Base-by-base conservation (phyloP, 2,329 filamentous ascomycete genomes). In the Stemphylium lycopersici region DNA sequence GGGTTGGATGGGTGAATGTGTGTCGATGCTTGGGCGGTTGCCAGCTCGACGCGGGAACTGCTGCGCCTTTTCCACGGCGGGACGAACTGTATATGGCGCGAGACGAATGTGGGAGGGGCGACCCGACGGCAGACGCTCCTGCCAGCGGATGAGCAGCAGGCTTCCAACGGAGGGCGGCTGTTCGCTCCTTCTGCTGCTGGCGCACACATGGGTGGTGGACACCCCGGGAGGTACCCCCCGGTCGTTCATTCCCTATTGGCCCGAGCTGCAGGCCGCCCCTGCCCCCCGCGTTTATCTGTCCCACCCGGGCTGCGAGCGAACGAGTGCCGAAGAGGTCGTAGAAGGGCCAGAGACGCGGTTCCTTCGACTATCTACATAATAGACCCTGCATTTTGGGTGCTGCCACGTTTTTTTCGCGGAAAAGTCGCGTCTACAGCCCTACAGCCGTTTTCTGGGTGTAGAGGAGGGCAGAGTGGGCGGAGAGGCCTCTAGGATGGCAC, bases 371-470 rank as follows among this genome's bases (percentile, higher is more conserved):
- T 54, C 46, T 52, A 54, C 48, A 67, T 52, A 56, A 44, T 31
- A 50, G 52, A 56, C 62, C 63, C 68, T 68, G 66, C 66, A 61
- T 66, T 52, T 55, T 61, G 59, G 60, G 60, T 63, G 55, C 52
- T 36, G 46, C 46, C 59, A 62, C 66, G 68, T 62, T 69, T 69
- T 71, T 72, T 68, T 62, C 31, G 65, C 65, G 61, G 55, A 69
- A 72, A 70, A 67, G 56, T 55, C 58, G 61, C 63, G 62, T 70
- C 60, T 70, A 60, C 58, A 68, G 67, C 65, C 62, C 64, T 66
- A 71, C 55, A 66, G 59, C 41, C 47, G 50, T 52, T 58, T 49
- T 48, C 47, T 53, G 59, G 59, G 56, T 54, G 61, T 64, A 56
- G 51, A 55, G 68, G 67, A 64, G 67, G 69, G 66, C 55, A 48